phyloP scores from a whole-genome alignment of 2,329 filamentous ascomycete genomes.

The Colletotrichum sp. region DNA sequence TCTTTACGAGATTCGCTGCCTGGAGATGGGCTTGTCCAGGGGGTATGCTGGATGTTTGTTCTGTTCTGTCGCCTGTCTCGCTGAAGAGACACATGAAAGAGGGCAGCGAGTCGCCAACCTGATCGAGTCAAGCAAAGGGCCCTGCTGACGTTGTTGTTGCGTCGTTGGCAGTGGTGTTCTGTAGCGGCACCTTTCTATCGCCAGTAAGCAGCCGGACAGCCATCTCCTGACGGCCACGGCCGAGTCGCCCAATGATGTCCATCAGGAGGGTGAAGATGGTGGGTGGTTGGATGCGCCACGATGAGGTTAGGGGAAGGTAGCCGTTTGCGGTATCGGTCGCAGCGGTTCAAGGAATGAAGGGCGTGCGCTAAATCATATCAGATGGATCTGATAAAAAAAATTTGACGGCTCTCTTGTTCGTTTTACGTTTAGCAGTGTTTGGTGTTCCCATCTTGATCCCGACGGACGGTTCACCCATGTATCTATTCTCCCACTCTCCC shows the following conservation, averaged over 20 bases:
- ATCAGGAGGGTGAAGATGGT: neutral
- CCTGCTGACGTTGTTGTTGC: neutral
- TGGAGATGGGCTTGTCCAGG: neutral
- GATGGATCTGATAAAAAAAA: slow-evolving; percentile 22
- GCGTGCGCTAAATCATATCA: slow-evolving; percentile 17
- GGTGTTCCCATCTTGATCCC: neutral
- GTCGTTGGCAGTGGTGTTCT: neutral
- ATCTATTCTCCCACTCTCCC: neutral
- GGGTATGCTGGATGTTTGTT: neutral
- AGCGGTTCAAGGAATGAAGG: neutral
- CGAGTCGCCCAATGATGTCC: neutral
- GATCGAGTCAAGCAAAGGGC: neutral
- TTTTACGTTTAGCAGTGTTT: neutral
- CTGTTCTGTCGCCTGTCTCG: neutral
- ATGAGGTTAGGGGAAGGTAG: neutral
- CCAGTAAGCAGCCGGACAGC: neutral
- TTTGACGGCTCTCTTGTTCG: neutral
- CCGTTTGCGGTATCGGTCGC: slow-evolving; percentile 13
- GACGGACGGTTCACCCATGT: neutral
- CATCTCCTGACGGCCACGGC: neutral
- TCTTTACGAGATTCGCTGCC: neutral
- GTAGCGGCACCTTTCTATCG: neutral
- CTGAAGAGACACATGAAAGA: neutral
- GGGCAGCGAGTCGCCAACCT: neutral
- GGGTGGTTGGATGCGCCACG: slow-evolving; percentile 7